Evolutionary conservation across 2,329 filamentous ascomycete species (phyloP).

Genomic region (Talaromyces rugulosus): DNA sequence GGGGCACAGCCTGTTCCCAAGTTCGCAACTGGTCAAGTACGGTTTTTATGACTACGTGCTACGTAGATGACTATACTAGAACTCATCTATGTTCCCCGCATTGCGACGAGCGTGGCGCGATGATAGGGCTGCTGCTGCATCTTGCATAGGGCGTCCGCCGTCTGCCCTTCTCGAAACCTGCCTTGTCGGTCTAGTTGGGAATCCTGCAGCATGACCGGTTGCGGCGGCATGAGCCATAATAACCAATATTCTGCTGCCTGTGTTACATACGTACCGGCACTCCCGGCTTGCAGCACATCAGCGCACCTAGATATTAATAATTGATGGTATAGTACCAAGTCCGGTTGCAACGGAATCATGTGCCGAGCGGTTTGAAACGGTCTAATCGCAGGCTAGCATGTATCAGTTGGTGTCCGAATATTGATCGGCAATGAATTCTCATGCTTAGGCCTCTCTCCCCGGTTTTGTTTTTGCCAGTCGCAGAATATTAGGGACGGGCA

Average conservation of each 20-base stretch:
- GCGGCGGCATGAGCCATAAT: not conserved
- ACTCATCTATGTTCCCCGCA: not conserved
- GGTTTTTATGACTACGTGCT: not conserved
- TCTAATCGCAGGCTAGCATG: not conserved
- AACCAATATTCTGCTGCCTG: not conserved
- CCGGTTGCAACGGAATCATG: not conserved
- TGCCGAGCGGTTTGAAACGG: not conserved
- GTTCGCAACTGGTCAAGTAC: not conserved
- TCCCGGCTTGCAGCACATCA: not conserved
- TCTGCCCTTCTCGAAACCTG: constrained; percentile 1
- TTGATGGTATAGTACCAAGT: not conserved
- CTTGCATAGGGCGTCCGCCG: not conserved
- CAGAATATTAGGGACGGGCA: too few species aligned
- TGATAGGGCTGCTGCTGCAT: constrained; percentile 1
- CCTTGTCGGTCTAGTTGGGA: not conserved
- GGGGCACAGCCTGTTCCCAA: not conserved
- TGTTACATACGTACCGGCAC: not conserved
- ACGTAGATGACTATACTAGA: not conserved
- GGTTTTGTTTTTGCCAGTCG: not conserved
- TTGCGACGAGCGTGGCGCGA: not conserved
- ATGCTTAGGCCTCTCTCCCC: not conserved
- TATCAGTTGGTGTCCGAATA: not conserved
- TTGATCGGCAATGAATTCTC: not conserved
- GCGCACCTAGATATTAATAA: not conserved
- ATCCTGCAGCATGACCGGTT: not conserved